These are phyloP conservation scores for Imleria badia DNA, from an alignment of 768 basidiomycete species.

Conservation along the genomic window DNA sequence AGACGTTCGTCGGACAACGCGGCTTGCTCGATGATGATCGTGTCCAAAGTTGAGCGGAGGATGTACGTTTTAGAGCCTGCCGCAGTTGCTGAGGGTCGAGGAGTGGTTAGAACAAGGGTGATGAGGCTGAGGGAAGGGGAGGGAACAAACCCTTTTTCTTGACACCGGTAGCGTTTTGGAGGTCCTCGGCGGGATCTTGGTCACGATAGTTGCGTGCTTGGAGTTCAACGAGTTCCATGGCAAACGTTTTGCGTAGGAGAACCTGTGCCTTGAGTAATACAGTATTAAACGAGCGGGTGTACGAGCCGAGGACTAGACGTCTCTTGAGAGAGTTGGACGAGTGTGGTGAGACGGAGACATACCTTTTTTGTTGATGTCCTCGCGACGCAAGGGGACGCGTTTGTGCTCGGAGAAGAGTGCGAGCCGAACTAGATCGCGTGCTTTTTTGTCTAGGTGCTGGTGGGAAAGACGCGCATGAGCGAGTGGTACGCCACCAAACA, in stretches of 20 bases:
- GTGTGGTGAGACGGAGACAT: not conserved
- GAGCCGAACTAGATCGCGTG: conserved; percentile 71
- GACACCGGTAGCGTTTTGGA: conserved; percentile 51
- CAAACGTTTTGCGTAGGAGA: conserved; percentile 64
- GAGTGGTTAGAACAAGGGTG: not conserved
- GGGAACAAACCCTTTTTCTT: conserved; percentile 65
- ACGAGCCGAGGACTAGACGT: conserved; percentile 44
- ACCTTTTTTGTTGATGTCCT: conserved; percentile 91
- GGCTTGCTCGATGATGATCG: conserved; percentile 60
- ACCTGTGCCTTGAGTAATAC: conserved; percentile 66
- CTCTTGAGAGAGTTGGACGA: not conserved
- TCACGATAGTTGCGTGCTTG: conserved; percentile 52
- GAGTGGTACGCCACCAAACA: not conserved
- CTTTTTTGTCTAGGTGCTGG: conserved; percentile 68
- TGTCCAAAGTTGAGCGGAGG: conserved; percentile 70
- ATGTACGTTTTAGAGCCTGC: conserved; percentile 79
- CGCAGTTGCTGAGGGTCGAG: conserved; percentile 37
- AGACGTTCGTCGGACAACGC: conserved; percentile 46
- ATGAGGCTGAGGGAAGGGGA: not conserved
- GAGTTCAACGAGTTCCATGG: conserved; percentile 84
- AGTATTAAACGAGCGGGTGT: conserved; percentile 58
- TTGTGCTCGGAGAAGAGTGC: conserved; percentile 81
- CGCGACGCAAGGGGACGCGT: conserved; percentile 62
- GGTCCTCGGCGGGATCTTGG: conserved; percentile 40
- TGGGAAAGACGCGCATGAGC: not conserved